These are phyloP conservation scores for Lathyrus sativus DNA, from an alignment of 306 rosid species.

Conservation along the genomic window DNA sequence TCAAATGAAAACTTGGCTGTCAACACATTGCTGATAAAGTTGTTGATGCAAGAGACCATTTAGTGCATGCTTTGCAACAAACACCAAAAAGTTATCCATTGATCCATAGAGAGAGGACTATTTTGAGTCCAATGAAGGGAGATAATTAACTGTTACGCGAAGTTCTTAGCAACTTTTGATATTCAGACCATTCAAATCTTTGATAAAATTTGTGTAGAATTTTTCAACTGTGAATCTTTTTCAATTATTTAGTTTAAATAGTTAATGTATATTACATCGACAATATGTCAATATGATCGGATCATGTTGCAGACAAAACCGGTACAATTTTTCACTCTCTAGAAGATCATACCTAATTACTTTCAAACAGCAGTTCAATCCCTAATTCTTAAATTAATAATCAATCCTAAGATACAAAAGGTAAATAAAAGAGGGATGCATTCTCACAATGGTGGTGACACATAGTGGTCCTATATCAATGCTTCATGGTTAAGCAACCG, in stretches of 20 bases:
- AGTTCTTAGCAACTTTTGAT: slow-evolving; percentile 6
- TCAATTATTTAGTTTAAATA: not conserved
- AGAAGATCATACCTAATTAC: not conserved
- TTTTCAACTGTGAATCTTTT: not conserved
- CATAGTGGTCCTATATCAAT: no score
- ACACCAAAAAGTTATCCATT: no score
- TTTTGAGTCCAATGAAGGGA: no score
- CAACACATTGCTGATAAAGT: slow-evolving; percentile 12
- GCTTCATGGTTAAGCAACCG: not conserved
- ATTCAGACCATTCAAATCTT: not conserved
- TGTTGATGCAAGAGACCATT: slow-evolving; percentile 17
- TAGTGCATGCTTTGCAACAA: no score
- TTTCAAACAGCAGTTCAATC: no score
- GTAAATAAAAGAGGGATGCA: not conserved
- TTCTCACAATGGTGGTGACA: not conserved
- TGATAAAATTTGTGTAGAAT: not conserved
- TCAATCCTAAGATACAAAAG: no score
- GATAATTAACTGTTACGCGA: not conserved
- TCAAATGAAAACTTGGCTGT: not conserved
- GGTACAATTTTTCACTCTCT: not conserved
- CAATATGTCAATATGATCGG: not conserved
- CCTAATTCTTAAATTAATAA: no score
- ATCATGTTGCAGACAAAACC: not conserved
- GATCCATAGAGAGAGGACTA: no score
- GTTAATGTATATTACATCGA: not conserved